phyloP scores from a whole-genome alignment of 371 early-diverging fungal genomes.

The Mortierella sp. region DNA sequence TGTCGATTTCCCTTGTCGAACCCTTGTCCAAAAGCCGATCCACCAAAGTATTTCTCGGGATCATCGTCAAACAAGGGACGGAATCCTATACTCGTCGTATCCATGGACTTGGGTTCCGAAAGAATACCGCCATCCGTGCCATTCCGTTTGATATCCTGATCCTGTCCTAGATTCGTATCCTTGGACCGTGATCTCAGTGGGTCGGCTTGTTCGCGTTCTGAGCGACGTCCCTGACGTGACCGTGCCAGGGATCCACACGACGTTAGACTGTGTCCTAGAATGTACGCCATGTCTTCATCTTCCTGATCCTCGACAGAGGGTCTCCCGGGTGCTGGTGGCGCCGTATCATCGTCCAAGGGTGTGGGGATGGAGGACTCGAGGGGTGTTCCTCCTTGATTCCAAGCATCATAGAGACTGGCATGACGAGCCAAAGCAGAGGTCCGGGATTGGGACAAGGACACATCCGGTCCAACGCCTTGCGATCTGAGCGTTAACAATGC shows the following conservation, averaged over 20 bases:
- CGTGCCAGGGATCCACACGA: slow-evolving; percentile 39
- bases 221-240: slow-evolving; percentile 19
- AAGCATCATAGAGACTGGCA: slow-evolving; percentile 23
- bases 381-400: slow-evolving; percentile 6
- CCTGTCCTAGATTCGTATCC: slow-evolving; percentile 9
- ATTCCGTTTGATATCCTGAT: slow-evolving; percentile 12
- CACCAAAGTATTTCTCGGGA: slow-evolving; percentile 22
- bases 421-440: slow-evolving; percentile 14
- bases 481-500: slow-evolving; percentile 26
- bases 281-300: slow-evolving; percentile 42
- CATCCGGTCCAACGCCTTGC: slow-evolving; percentile 6
- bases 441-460: background rate
- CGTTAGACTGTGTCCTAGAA: slow-evolving; percentile 46
- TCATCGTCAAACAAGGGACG: slow-evolving; percentile 31
- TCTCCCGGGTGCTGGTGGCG: background rate
- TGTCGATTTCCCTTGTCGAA: slow-evolving; percentile 2
- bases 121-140: slow-evolving; percentile 9
- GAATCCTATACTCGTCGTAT: slow-evolving; percentile 28
- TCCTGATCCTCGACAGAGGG: slow-evolving; percentile 9
- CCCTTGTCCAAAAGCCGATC: background rate
- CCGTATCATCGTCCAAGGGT: background rate
- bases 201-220: slow-evolving; percentile 15
- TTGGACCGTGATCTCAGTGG: slow-evolving; percentile 22
- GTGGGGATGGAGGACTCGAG: background rate
- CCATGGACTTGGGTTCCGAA: slow-evolving; percentile 9